A percentile compares a stretch with the other conserved stretches of the same genome.
These are phyloP conservation scores for Taxillus chinensis DNA, from an alignment of 164 flowering plant genomes.

Conservation along the genomic window DNA sequence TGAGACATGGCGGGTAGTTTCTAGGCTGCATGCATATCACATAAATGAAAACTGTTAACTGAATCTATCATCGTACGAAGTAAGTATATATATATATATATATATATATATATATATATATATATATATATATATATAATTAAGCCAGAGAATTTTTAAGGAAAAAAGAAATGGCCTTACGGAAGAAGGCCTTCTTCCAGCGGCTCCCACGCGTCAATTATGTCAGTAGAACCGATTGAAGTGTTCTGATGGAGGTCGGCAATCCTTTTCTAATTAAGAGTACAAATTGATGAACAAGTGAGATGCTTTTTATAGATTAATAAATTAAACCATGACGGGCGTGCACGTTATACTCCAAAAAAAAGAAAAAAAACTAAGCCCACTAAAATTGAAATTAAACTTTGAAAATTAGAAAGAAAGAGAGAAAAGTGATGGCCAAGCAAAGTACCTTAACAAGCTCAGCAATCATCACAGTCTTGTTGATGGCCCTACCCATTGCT, in stretches of 20 bases:
- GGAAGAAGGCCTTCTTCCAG: conserved; percentile 73
- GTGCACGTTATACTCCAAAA: background rate
- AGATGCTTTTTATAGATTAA: background rate
- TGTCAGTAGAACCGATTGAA: conserved; percentile 52
- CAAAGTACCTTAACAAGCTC: conserved; percentile 43
- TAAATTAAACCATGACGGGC: too few species aligned
- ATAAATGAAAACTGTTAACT: background rate
- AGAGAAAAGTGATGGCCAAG: background rate
- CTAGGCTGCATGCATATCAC: conserved; percentile 27
- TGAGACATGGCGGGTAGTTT: conserved; percentile 62
- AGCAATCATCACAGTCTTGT: conserved; percentile 60
- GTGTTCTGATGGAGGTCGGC: conserved; percentile 57
- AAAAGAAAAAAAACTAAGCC: background rate
- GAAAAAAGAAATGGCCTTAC: conserved; percentile 20
- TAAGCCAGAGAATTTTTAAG: too few species aligned
- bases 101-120: too few species aligned
- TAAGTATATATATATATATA: too few species aligned
- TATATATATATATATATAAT: too few species aligned
- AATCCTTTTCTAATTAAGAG: conserved; percentile 45
- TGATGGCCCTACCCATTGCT: conserved; percentile 65
- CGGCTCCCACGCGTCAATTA: conserved; percentile 64
- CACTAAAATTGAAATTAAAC: too few species aligned
- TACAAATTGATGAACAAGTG: background rate
- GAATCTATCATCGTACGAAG: too few species aligned
- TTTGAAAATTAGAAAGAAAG: background rate